Percentiles rank a stretch among this genome's conserved stretches.
phyloP scores from a whole-genome alignment of 352 stramenopile species.

The Aphanomyces stellatus region DNA sequence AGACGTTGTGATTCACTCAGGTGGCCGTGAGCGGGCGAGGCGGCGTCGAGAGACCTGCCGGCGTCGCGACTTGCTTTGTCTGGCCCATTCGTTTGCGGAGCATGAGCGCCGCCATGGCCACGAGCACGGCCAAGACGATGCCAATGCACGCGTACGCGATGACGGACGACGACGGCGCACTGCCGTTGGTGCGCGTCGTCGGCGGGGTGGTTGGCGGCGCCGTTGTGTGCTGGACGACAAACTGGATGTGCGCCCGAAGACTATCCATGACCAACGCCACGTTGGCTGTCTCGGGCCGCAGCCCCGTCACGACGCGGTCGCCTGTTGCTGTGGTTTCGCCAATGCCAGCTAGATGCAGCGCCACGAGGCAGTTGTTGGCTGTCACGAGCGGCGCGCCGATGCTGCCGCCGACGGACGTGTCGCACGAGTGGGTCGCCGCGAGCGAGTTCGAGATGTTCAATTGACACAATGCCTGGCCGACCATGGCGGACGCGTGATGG shows the following conservation, averaged over 20 bases:
- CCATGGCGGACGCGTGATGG: conserved; percentile 29
- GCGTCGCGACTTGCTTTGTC: too few species aligned
- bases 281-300: conserved; percentile 34
- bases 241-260: conserved; percentile 41
- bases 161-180: background rate
- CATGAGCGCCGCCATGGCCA: conserved; percentile 44
- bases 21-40: too few species aligned
- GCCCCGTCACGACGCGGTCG: conserved; percentile 22
- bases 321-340: background rate
- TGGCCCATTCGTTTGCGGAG: conserved; percentile 27
- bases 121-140: conserved; percentile 36
- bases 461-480: conserved; percentile 36
- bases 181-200: conserved; percentile 19
- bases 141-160: conserved; percentile 48
- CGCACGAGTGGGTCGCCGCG: conserved; percentile 38
- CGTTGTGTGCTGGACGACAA: too few species aligned
- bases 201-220: background rate
- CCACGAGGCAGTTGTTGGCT: conserved; percentile 30
- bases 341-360: background rate
- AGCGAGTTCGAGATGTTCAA: background rate
- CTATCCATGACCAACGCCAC: conserved; percentile 42
- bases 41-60: too few species aligned
- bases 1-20: too few species aligned
- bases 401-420: conserved; percentile 37
- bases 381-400: conserved; percentile 41